Percentiles rank a stretch among this genome's conserved stretches.
phyloP scores from a whole-genome alignment of 148 eudicot species.

The Tetragonia tetragonoides region DNA sequence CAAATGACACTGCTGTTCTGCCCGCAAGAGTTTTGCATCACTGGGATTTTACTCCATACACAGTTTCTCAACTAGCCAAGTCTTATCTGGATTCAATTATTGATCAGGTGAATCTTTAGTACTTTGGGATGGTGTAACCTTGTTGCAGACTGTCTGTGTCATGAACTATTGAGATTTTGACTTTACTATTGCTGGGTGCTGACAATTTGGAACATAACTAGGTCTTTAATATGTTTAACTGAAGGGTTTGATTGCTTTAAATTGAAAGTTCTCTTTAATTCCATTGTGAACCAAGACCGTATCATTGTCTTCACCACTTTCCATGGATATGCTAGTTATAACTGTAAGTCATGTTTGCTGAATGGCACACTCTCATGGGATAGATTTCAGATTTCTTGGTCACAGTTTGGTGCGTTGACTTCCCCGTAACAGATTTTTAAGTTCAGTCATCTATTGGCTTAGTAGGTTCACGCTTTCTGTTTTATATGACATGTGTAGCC shows the following conservation, averaged over 20 bases:
- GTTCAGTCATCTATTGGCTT: not conserved
- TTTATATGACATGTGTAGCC: not conserved
- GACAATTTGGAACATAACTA: not conserved
- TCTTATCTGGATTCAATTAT: slow-evolving; percentile 77
- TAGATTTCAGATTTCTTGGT: not conserved
- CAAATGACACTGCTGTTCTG: slow-evolving; percentile 75
- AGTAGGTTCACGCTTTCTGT: not conserved
- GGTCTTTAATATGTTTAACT: not conserved
- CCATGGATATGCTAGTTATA: not conserved
- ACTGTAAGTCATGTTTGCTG: not conserved
- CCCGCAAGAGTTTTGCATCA: slow-evolving; percentile 92
- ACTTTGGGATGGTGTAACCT: not conserved
- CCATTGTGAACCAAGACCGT: not conserved
- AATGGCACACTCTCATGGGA: too few species aligned
- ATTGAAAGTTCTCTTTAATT: not conserved
- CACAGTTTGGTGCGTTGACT: not conserved
- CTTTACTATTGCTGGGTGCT: not conserved
- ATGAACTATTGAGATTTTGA: not conserved
- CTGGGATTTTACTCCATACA: slow-evolving; percentile 87
- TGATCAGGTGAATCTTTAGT: slow-evolving; percentile 49
- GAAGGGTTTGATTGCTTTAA: not conserved
- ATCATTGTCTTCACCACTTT: not conserved
- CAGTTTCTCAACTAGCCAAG: slow-evolving; percentile 92
- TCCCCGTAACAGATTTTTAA: not conserved
- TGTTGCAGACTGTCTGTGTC: not conserved